Conservation (phyloP, 1,284 basidiomycete genomes). For the Cryptococcus floricola region DNA sequence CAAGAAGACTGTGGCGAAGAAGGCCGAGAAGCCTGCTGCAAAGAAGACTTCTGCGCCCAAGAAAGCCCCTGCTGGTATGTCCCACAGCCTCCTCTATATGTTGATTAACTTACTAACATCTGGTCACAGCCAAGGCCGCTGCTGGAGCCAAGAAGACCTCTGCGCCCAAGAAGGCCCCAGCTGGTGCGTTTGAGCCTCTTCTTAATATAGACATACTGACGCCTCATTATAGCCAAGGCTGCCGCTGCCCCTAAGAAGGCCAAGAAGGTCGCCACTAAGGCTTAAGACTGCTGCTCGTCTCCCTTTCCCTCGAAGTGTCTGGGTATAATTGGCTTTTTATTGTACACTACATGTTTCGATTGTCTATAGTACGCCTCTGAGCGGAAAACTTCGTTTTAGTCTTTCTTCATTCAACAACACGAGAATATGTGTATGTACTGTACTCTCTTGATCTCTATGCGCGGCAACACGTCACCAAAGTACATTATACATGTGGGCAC, state of each 20-base stretch:
- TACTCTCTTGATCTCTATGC: too few species aligned
- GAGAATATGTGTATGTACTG: not conserved
- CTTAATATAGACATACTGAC: not conserved
- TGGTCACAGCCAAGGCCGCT: too few species aligned
- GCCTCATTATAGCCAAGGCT: slow-evolving; percentile 5
- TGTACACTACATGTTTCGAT: not conserved
- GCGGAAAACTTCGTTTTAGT: slow-evolving; percentile 1
- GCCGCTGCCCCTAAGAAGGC: slow-evolving; percentile 3
- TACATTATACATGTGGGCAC: too few species aligned
- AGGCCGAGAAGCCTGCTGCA: slow-evolving; percentile 1
- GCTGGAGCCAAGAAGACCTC: too few species aligned
- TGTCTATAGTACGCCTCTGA: not conserved
- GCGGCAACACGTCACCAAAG: too few species aligned
- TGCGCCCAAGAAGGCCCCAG: not conserved
- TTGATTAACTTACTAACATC: too few species aligned
- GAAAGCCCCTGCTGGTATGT: slow-evolving; percentile 16
- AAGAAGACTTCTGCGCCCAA: slow-evolving; percentile 22
- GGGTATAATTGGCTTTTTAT: not conserved
- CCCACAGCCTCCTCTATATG: too few species aligned
- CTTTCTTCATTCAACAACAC: not conserved
- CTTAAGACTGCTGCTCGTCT: slow-evolving; percentile 27
- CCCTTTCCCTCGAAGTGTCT: too few species aligned
- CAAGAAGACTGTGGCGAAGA: not conserved
- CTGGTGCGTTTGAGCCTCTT: not conserved
- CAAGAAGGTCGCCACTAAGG: slow-evolving; percentile 39